A percentile compares a stretch with the other conserved stretches of the same genome.
phyloP scores from a whole-genome alignment of 1,284 basidiomycete genomes.

The Inonotus hispidus region DNA sequence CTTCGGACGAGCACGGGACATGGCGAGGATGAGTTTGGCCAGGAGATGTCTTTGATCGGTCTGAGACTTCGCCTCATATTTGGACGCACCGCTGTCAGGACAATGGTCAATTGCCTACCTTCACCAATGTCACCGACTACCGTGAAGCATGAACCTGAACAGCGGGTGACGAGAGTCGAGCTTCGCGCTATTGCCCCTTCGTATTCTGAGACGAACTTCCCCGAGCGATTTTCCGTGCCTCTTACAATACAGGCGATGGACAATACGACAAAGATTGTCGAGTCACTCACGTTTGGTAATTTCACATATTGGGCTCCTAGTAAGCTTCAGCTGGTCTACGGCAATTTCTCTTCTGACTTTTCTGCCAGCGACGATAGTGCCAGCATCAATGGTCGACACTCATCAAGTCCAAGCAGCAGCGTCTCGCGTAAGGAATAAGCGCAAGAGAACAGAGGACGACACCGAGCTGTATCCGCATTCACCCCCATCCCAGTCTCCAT shows the following conservation, averaged over 20 bases:
- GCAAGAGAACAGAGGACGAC: conserved; percentile 13
- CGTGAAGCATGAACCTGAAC: not conserved
- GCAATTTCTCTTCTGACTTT: not conserved
- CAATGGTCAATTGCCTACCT: conserved; percentile 37
- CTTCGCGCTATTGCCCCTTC: conserved; percentile 52
- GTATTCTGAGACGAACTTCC: conserved; percentile 31
- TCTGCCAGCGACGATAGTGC: conserved; percentile 7
- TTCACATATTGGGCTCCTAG: conserved; percentile 59
- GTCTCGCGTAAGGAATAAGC: conserved; percentile 5
- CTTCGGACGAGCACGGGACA: conserved; percentile 42
- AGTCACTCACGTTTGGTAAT: conserved; percentile 62
- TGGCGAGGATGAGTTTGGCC: conserved; percentile 37
- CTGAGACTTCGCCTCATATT: conserved; percentile 58
- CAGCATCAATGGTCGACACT: conserved; percentile 8
- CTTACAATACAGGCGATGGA: conserved; percentile 62
- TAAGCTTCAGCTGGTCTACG: conserved; percentile 26
- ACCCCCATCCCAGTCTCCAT: not conserved
- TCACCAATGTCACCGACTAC: not conserved
- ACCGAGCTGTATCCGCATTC: not conserved
- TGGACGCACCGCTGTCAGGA: conserved; percentile 53
- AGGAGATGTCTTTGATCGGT: not conserved
- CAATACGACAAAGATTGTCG: conserved; percentile 46
- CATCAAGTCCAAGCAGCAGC: not conserved
- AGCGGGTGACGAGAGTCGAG: conserved; percentile 38
- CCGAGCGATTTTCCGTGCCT: conserved; percentile 32